Percentiles rank a stretch among this genome's conserved stretches.
Conservation (phyloP, 805 yeast species). For the Candida sithepensis region DNA sequence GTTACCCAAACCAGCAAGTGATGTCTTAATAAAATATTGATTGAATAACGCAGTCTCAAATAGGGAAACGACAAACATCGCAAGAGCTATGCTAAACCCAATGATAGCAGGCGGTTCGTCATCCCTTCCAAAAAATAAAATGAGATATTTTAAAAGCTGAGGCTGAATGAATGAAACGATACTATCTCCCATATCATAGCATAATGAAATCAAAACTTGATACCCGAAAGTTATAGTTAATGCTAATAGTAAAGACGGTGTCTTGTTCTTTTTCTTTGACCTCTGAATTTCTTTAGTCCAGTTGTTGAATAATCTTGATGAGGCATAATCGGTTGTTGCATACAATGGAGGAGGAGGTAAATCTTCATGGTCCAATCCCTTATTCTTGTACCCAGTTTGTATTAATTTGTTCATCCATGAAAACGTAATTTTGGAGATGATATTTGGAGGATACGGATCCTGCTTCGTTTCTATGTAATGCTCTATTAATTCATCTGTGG, state of each 20-base stretch:
- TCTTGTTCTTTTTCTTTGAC: conserved; percentile 19
- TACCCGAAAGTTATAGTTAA: conserved; percentile 36
- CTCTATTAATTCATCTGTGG: conserved; percentile 36
- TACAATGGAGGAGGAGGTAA: conserved; percentile 40
- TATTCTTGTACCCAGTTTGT: conserved; percentile 55
- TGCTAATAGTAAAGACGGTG: conserved; percentile 32
- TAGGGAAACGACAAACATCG: conserved; percentile 61
- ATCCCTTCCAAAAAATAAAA: conserved; percentile 37
- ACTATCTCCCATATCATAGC: conserved; percentile 37
- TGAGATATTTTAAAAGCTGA: conserved; percentile 49
- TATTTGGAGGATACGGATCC: conserved; percentile 39
- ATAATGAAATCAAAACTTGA: conserved; percentile 32
- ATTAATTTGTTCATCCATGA: conserved; percentile 89
- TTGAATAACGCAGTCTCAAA: conserved; percentile 61
- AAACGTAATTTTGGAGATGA: conserved; percentile 75
- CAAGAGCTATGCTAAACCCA: conserved; percentile 61
- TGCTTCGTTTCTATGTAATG: conserved; percentile 33
- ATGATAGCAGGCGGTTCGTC: conserved; percentile 44
- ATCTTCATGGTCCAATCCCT: conserved; percentile 33
- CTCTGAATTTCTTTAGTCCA: conserved; percentile 34
- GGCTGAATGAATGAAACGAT: conserved; percentile 47
- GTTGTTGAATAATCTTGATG: conserved; percentile 26
- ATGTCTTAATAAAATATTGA: conserved; percentile 58
- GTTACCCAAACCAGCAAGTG: conserved; percentile 60
- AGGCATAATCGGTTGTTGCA: conserved; percentile 33